Percentiles rank a stretch among this genome's conserved stretches.
These are phyloP conservation scores for Mycosphaerella arachidis DNA, from an alignment of 2,329 filamentous ascomycete genomes.

Conservation along the genomic window DNA sequence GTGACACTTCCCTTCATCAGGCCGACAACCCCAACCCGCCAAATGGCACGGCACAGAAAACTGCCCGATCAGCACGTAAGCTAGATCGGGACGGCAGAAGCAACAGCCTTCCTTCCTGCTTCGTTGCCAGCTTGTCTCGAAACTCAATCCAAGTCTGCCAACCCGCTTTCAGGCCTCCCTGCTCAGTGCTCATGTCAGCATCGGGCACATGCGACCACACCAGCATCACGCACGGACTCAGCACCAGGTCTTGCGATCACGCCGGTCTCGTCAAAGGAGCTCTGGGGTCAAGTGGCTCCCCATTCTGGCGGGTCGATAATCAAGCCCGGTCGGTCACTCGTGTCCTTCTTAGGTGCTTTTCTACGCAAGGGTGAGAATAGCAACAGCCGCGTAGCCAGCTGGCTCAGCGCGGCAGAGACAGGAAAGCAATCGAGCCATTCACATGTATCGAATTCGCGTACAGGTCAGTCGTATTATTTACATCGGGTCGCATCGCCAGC, in stretches of 20 bases:
- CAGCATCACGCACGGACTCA: not conserved
- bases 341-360: not conserved
- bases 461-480: constrained; percentile 12
- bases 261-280: not conserved
- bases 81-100: too few species aligned
- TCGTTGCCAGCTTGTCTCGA: not conserved
- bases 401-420: not conserved
- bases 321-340: not conserved
- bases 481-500: constrained; percentile 4
- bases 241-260: not conserved
- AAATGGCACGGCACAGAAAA: too few species aligned
- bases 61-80: too few species aligned
- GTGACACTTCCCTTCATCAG: too few species aligned
- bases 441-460: not conserved
- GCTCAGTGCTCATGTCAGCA: too few species aligned
- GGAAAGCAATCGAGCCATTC: not conserved
- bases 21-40: too few species aligned
- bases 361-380: not conserved
- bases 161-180: not conserved
- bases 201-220: not conserved
- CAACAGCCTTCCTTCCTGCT: not conserved
- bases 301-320: not conserved
- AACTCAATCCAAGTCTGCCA: constrained; percentile 5
- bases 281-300: not conserved
- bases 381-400: too few species aligned